Evolutionary conservation across 495 filamentous ascomycete species (phyloP).

Genomic region (Melanomma pulvis-pyrius): DNA sequence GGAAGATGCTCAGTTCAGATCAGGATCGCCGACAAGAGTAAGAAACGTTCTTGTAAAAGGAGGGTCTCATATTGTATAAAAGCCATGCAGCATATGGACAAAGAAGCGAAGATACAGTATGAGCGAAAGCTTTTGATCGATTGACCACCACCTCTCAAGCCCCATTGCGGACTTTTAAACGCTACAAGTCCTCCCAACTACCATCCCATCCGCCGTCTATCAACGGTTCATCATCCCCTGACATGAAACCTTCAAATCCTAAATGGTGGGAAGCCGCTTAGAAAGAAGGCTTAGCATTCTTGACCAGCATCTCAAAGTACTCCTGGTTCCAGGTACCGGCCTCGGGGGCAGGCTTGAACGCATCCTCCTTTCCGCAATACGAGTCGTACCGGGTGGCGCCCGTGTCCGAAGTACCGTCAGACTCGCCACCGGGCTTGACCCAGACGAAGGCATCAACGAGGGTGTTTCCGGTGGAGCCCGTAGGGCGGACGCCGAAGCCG

Average conservation of each 20-base stretch:
- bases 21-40: too few species aligned
- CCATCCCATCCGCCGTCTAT: neutral
- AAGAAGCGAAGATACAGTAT: conserved; percentile 17
- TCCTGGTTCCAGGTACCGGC: conserved; percentile 79
- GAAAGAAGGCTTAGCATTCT: conserved; percentile 64
- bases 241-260: neutral
- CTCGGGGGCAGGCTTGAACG: conserved; percentile 70
- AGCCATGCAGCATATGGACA: conserved; percentile 7
- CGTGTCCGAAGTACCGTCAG: conserved; percentile 71
- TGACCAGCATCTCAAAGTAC: conserved; percentile 71
- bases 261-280: too few species aligned
- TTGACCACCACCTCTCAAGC: neutral
- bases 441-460: conserved; percentile 79
- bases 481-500: conserved; percentile 73
- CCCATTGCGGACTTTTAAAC: neutral
- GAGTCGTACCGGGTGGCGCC: conserved; percentile 68
- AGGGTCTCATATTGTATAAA: conserved; percentile 12
- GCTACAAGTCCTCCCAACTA: neutral
- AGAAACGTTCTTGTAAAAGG: conserved; percentile 4
- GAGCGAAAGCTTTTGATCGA: neutral
- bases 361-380: conserved; percentile 66
- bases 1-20: too few species aligned
- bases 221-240: neutral
- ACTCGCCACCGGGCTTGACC: conserved; percentile 84
- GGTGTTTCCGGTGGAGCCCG: conserved; percentile 61